Evolutionary conservation across 768 basidiomycete genomes (phyloP).

Genomic region (Russula virescens): DNA sequence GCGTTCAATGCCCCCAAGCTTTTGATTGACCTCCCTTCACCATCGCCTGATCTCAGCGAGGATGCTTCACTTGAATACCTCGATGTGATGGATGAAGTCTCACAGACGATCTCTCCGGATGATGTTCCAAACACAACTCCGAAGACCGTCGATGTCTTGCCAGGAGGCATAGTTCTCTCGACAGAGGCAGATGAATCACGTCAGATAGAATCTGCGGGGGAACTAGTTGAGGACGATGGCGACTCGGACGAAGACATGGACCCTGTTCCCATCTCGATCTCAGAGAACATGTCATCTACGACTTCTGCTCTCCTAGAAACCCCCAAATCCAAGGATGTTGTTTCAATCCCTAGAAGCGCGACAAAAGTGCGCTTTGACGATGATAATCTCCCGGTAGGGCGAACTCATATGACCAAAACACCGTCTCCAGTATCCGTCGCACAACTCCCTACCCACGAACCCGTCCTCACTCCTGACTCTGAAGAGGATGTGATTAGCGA

Average conservation of each 20-base stretch:
- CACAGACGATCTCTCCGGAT: not conserved
- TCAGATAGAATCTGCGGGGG: not conserved
- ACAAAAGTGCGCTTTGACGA: conserved; percentile 14
- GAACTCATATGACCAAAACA: not conserved
- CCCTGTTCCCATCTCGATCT: conserved; percentile 10
- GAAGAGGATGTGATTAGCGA: conserved; percentile 29
- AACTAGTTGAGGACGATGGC: not conserved
- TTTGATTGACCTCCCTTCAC: conserved; percentile 21
- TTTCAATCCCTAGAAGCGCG: conserved; percentile 1
- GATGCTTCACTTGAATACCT: conserved; percentile 19
- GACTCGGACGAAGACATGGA: conserved; percentile 24
- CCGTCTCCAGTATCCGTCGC: not conserved
- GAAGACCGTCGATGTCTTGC: not conserved
- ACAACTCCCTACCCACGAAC: not conserved
- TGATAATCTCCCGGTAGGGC: not conserved
- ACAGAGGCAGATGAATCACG: not conserved
- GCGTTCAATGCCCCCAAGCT: conserved; percentile 38
- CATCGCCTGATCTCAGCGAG: conserved; percentile 3
- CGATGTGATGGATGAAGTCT: not conserved
- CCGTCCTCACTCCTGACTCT: not conserved
- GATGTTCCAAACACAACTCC: not conserved
- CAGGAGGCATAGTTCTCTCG: not conserved
- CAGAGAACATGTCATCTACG: not conserved
- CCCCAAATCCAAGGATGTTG: not conserved
- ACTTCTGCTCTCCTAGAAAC: not conserved